Conservation (phyloP, 208 protist genomes). For the Leishmania mexicana region DNA sequence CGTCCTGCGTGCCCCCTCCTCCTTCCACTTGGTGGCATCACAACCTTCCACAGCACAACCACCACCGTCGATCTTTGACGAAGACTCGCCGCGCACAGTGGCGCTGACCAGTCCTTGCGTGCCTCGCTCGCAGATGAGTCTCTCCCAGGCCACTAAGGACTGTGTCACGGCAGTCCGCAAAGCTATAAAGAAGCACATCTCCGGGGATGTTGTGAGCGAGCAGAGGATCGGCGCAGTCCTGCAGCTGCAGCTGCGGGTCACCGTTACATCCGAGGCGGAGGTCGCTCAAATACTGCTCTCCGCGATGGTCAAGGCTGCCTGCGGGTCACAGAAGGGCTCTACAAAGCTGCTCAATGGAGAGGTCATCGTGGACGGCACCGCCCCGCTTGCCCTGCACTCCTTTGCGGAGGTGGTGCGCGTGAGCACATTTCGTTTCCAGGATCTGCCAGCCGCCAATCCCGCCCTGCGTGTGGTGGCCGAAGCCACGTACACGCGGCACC, state of each 20-base stretch:
- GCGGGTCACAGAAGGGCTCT: conserved; percentile 72
- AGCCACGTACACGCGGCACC: conserved; percentile 76
- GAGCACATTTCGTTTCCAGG: conserved; percentile 67
- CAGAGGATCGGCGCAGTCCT: conserved; percentile 26
- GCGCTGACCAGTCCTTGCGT: neutral
- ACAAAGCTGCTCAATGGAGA: conserved; percentile 62
- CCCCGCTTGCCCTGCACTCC: conserved; percentile 35
- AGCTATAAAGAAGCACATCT: conserved; percentile 62
- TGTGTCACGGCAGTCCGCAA: conserved; percentile 65
- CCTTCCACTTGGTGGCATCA: neutral
- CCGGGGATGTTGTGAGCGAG: conserved; percentile 35
- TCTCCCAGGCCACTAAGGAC: conserved; percentile 50
- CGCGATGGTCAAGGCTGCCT: conserved; percentile 75
- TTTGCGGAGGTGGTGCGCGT: conserved; percentile 66
- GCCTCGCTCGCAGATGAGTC: conserved; percentile 9
- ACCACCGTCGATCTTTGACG: neutral
- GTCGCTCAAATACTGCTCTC: conserved; percentile 51
- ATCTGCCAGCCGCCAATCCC: conserved; percentile 64
- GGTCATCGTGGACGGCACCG: conserved; percentile 66
- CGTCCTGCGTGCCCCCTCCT: neutral
- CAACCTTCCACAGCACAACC: neutral
- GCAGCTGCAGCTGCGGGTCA: conserved; percentile 45
- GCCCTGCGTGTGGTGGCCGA: conserved; percentile 74
- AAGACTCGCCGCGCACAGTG: neutral
- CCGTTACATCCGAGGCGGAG: conserved; percentile 39